Evolutionary conservation across 108 stramenopile genomes (phyloP).

Genomic region (Cyclotella baltica): DNA sequence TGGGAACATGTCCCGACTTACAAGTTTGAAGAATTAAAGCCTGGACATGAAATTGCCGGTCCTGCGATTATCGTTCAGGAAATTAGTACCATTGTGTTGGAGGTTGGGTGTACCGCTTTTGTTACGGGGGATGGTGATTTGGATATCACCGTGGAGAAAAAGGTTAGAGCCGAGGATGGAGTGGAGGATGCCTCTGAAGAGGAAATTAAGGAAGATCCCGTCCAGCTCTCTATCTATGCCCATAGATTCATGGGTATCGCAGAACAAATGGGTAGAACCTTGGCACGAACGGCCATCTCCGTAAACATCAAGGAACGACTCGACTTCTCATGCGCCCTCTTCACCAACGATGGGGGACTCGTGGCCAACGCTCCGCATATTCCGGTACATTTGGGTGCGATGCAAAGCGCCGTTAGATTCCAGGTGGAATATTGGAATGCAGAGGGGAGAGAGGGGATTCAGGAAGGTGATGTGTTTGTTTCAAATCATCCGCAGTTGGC

Average conservation of each 20-base stretch:
- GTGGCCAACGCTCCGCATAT: constrained; percentile 99
- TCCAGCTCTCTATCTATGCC: constrained; percentile 92
- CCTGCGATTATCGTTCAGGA: constrained; percentile 96
- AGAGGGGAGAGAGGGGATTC: constrained; percentile 82
- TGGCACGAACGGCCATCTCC: constrained; percentile 94
- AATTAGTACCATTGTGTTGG: constrained; percentile 95
- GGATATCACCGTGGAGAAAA: constrained; percentile 75
- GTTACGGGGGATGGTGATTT: constrained; percentile 94
- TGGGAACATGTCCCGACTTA: constrained; percentile 93
- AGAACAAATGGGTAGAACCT: constrained; percentile 98
- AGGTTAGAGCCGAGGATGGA: constrained; percentile 15
- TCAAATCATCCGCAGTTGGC: constrained; percentile 98
- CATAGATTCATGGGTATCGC: constrained; percentile 99
- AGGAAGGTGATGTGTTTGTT: constrained; percentile 96
- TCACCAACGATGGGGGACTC: constrained; percentile 93
- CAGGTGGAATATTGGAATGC: constrained; percentile 94
- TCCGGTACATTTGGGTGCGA: constrained; percentile 98
- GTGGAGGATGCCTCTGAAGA: constrained; percentile 6
- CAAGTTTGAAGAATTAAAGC: constrained; percentile 80
- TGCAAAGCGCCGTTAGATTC: constrained; percentile 93
- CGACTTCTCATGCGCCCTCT: constrained; percentile 98
- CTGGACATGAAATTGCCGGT: constrained; percentile 84
- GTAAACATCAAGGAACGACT: constrained; percentile 99
- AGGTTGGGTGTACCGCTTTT: constrained; percentile 87
- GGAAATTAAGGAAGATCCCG: constrained; percentile 84